phyloP scores from a whole-genome alignment of 768 basidiomycete species.

The Paxillus rubicundulus region DNA sequence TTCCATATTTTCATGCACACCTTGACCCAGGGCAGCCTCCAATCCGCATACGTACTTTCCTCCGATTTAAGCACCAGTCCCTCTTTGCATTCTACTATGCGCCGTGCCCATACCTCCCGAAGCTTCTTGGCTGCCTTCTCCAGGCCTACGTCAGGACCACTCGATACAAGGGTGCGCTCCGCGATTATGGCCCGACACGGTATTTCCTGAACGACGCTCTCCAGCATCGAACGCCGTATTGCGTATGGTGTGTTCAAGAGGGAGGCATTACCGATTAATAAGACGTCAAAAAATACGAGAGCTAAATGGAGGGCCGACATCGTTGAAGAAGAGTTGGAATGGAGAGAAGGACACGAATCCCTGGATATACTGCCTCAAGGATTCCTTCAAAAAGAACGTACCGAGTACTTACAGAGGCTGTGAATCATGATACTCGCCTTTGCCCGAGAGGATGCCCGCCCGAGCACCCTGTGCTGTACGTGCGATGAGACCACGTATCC shows the following conservation, averaged over 20 bases:
- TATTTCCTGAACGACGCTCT: conserved; percentile 49
- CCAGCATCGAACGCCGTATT: conserved; percentile 58
- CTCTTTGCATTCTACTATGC: conserved; percentile 55
- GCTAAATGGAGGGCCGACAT: conserved; percentile 56
- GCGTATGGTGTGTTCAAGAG: conserved; percentile 57
- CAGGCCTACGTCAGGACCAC: conserved; percentile 5
- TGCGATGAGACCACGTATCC: conserved; percentile 59
- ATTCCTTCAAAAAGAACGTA: conserved; percentile 2
- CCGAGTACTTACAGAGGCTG: conserved; percentile 17
- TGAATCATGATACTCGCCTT: conserved; percentile 17
- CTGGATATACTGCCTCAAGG: conserved; percentile 16
- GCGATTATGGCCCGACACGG: conserved; percentile 66
- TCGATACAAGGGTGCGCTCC: conserved; percentile 45
- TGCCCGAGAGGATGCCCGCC: conserved; percentile 22
- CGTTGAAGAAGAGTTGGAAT: conserved; percentile 37
- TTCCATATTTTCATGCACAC: conserved; percentile 23
- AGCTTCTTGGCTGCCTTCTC: conserved; percentile 30
- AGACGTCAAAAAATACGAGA: conserved; percentile 85
- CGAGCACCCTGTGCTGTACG: conserved; percentile 57
- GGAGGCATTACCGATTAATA: conserved; percentile 62
- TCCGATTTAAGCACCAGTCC: conserved; percentile 79
- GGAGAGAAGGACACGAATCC: conserved; percentile 41
- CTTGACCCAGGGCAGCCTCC: conserved; percentile 76
- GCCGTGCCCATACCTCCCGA: conserved; percentile 45
- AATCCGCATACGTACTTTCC: conserved; percentile 65